These are phyloP conservation scores for Mortierella sp. DNA, from an alignment of 371 early-diverging fungal species.

Conservation along the genomic window DNA sequence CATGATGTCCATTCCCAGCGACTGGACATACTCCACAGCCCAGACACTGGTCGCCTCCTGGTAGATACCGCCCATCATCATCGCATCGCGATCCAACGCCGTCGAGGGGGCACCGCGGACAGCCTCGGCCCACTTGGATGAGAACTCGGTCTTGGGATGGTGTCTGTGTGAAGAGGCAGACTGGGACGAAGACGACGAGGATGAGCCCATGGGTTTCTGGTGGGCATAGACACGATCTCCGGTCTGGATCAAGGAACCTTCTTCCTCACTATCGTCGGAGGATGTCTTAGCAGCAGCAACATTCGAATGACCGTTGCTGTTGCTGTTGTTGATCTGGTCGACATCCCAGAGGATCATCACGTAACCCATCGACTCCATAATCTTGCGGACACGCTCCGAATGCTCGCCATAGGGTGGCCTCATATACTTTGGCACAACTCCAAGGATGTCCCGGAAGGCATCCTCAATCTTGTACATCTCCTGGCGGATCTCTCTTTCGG, in stretches of 20 bases:
- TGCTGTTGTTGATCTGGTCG: slow-evolving; percentile 38
- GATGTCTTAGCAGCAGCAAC: not conserved
- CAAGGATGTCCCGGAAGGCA: slow-evolving; percentile 61
- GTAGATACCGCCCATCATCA: slow-evolving; percentile 40
- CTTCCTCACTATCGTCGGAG: not conserved
- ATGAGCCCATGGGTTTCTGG: not conserved
- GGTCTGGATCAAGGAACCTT: not conserved
- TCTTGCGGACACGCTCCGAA: slow-evolving; percentile 62
- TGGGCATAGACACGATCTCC: not conserved
- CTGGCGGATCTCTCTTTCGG: slow-evolving; percentile 39
- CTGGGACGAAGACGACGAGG: not conserved
- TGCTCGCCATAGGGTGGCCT: slow-evolving; percentile 73
- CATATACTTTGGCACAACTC: slow-evolving; percentile 68
- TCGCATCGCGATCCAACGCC: slow-evolving; percentile 34
- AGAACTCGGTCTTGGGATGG: slow-evolving; percentile 3
- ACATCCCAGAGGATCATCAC: slow-evolving; percentile 66
- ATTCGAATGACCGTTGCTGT: not conserved
- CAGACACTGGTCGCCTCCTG: slow-evolving; percentile 47
- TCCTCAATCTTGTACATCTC: slow-evolving; percentile 60
- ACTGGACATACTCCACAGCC: slow-evolving; percentile 53
- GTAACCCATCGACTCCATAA: slow-evolving; percentile 63
- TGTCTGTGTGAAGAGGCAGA: not conserved
- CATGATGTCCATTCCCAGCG: slow-evolving; percentile 36
- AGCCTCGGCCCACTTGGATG: slow-evolving; percentile 47
- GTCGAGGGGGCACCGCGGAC: slow-evolving; percentile 38